Percentiles rank a stretch among this genome's conserved stretches.
These are phyloP conservation scores for Trypanosoma lewisi DNA, from an alignment of 208 protist genomes.

Conservation along the genomic window DNA sequence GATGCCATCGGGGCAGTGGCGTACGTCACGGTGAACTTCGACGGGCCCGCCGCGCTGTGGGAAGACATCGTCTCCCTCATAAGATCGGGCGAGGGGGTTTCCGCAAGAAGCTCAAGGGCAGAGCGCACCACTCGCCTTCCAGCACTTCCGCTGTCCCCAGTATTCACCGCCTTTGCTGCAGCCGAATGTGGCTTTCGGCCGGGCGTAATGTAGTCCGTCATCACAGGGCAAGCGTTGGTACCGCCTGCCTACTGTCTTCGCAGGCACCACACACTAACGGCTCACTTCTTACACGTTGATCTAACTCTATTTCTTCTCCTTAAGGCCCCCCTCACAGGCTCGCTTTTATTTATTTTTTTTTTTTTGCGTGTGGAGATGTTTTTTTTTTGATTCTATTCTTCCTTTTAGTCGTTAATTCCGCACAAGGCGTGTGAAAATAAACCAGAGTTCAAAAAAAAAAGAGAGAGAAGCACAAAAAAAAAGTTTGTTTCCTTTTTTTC, in stretches of 20 bases:
- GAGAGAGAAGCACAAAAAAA: constrained; percentile 3
- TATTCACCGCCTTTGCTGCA: not conserved
- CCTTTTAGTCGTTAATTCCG: too few species aligned
- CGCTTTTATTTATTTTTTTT: not conserved
- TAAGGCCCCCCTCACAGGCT: not conserved
- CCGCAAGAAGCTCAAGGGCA: constrained; percentile 62
- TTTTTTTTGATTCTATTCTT: too few species aligned
- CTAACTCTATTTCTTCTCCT: not conserved
- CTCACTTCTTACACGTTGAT: not conserved
- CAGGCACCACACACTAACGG: not conserved
- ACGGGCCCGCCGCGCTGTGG: not conserved
- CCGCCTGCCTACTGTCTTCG: not conserved
- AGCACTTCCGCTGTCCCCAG: constrained; percentile 27
- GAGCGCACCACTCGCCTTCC: constrained; percentile 66
- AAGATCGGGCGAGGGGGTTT: constrained; percentile 56
- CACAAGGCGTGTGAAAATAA: too few species aligned
- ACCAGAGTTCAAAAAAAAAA: constrained; percentile 9
- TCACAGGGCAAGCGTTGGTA: not conserved
- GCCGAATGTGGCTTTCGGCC: constrained; percentile 1
- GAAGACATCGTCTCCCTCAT: not conserved
- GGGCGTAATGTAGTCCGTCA: constrained; percentile 25
- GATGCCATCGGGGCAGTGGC: constrained; percentile 17
- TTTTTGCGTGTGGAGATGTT: too few species aligned
- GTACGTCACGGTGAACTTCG: constrained; percentile 54
- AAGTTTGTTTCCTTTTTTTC: constrained; percentile 3